Evolutionary conservation across 1,139 yeast species (phyloP).

Genomic region (Arxiozyma bovina): DNA sequence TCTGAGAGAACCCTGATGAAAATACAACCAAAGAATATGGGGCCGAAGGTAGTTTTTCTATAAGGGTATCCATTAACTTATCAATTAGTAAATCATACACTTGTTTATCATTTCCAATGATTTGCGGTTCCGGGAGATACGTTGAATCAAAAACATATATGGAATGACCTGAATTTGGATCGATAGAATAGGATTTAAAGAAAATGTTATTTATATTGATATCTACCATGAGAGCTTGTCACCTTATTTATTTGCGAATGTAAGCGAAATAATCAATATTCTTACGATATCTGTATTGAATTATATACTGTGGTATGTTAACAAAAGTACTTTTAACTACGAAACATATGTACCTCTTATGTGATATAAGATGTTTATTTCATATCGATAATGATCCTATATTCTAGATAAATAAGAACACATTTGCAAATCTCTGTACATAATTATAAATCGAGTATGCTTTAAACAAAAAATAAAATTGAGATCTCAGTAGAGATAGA

Average conservation of each 20-base stretch:
- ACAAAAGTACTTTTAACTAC: not conserved
- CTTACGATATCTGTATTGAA: not conserved
- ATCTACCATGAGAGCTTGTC: constrained; percentile 20
- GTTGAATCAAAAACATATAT: constrained; percentile 68
- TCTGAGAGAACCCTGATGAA: constrained; percentile 61
- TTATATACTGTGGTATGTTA: not conserved
- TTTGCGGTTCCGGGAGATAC: constrained; percentile 48
- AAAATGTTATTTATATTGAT: constrained; percentile 42
- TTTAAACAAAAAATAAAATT: too few species aligned
- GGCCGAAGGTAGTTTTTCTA: constrained; percentile 40
- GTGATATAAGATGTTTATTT: too few species aligned
- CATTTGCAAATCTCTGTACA: not conserved
- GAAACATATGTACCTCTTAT: too few species aligned
- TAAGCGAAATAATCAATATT: too few species aligned
- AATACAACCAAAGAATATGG: constrained; percentile 64
- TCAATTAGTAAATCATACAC: constrained; percentile 36
- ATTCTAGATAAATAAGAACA: not conserved
- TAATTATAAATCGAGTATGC: too few species aligned
- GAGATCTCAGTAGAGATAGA: not conserved
- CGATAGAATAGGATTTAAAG: constrained; percentile 49
- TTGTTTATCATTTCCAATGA: constrained; percentile 29
- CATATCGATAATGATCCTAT: too few species aligned
- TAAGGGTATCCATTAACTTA: constrained; percentile 32
- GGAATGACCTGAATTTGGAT: constrained; percentile 56
- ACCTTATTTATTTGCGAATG: not conserved